phyloP scores from a whole-genome alignment of 768 basidiomycete species.

The Hortiboletus flavorubellus region DNA sequence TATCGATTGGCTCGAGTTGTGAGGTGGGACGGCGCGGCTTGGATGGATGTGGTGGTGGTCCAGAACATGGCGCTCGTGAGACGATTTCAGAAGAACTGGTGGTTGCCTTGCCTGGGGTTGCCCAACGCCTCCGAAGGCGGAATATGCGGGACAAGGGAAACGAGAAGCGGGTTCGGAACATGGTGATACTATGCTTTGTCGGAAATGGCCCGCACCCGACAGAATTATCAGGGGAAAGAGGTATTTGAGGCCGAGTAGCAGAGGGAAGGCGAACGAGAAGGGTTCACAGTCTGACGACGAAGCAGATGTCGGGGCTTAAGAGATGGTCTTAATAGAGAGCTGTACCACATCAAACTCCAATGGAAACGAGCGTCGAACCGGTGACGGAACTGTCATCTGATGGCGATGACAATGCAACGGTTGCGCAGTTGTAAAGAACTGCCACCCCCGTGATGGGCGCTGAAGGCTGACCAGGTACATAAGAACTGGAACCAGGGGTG shows the following conservation, averaged over 20 bases:
- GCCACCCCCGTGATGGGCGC: not conserved
- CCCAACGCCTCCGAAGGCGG: conserved; percentile 12
- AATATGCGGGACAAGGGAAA: conserved; percentile 17
- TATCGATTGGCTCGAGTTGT: not conserved
- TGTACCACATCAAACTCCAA: not conserved
- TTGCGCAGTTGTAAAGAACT: not conserved
- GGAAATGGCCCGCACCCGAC: conserved; percentile 15
- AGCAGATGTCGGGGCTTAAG: conserved; percentile 1
- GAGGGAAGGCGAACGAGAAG: not conserved
- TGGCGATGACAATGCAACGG: not conserved
- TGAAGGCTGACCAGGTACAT: not conserved
- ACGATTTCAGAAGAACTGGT: not conserved
- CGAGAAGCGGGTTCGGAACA: conserved; percentile 18
- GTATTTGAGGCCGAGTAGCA: not conserved
- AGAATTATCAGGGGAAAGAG: not conserved
- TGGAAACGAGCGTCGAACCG: no score
- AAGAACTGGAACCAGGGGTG: not conserved
- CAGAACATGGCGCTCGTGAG: not conserved
- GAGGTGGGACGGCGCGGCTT: not conserved
- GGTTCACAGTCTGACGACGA: not conserved
- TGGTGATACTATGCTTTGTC: not conserved
- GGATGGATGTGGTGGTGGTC: not conserved
- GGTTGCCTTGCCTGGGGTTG: not conserved
- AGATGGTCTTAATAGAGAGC: not conserved
- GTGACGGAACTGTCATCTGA: no score